Evolutionary conservation across 2,329 filamentous ascomycete genomes (phyloP).

Genomic region (Lachnum nothofagi): DNA sequence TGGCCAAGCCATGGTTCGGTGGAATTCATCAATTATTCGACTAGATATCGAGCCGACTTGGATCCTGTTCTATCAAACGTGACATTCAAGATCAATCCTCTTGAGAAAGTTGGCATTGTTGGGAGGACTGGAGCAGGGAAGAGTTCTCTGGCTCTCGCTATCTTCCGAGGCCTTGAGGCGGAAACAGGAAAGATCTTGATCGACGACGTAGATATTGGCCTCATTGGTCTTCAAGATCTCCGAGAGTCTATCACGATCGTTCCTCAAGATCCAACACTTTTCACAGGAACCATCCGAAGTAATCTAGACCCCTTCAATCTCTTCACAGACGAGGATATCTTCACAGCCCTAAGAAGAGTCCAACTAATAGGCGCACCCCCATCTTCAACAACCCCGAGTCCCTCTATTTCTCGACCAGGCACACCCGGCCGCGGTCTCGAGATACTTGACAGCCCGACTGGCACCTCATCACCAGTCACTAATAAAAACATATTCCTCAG

Average conservation of each 20-base stretch:
- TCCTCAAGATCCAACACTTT: constrained; percentile 91
- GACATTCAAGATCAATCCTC: constrained; percentile 77
- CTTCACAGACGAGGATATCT: constrained; percentile 88
- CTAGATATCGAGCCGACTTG: constrained; percentile 80
- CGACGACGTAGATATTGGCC: constrained; percentile 82
- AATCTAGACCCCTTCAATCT: constrained; percentile 90
- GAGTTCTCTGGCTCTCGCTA: constrained; percentile 84
- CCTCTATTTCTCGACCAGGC: constrained; percentile 29
- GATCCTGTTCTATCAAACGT: constrained; percentile 80
- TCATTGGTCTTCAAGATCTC: constrained; percentile 87
- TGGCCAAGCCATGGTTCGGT: constrained; percentile 86
- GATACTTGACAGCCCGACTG: constrained; percentile 29
- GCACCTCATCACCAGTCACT: constrained; percentile 43
- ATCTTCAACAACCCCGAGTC: constrained; percentile 20
- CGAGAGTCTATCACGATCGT: constrained; percentile 95
- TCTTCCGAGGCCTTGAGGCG: constrained; percentile 91
- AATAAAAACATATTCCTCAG: constrained; percentile 97
- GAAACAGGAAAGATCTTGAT: constrained; percentile 85
- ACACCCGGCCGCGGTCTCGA: constrained; percentile 22
- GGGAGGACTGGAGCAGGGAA: constrained; percentile 94
- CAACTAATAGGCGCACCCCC: constrained; percentile 71
- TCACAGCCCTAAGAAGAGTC: constrained; percentile 77
- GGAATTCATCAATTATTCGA: constrained; percentile 84
- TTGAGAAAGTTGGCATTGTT: constrained; percentile 93
- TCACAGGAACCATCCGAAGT: constrained; percentile 83